Evolutionary conservation across 148 eudicot species (phyloP).

Genomic region (Rhododendron vialii): DNA sequence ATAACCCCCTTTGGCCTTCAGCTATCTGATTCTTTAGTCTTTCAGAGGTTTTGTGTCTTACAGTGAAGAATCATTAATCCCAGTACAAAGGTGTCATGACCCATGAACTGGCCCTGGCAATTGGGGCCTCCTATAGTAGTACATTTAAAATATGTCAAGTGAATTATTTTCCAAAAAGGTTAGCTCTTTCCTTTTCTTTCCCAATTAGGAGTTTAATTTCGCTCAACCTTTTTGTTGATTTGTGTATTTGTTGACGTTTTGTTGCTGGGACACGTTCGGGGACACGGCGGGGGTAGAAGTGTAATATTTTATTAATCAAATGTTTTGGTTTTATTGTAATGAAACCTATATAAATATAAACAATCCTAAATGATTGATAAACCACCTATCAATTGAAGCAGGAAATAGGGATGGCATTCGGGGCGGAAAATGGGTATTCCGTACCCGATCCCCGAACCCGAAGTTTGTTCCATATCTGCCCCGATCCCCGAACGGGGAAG

Average conservation of each 20-base stretch:
- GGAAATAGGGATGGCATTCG: too few relatives aligned
- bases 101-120: background rate
- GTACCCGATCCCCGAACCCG: too few relatives aligned
- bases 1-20: background rate
- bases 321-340: too few relatives aligned
- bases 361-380: too few relatives aligned
- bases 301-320: too few relatives aligned
- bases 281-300: too few relatives aligned
- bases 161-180: background rate
- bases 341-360: too few relatives aligned
- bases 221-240: background rate
- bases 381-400: too few relatives aligned
- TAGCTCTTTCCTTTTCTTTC: background rate
- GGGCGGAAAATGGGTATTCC: too few relatives aligned
- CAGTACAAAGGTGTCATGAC: background rate
- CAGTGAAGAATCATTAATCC: background rate
- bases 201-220: background rate
- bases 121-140: background rate
- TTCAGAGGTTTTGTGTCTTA: background rate
- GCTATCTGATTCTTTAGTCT: constrained; percentile 1
- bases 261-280: background rate
- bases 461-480: too few relatives aligned
- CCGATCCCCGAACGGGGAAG: too few relatives aligned
- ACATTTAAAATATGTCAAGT: background rate
- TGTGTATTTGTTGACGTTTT: background rate